Conservation (phyloP, 2,329 filamentous ascomycete genomes). For the Penicillium glabrum region DNA sequence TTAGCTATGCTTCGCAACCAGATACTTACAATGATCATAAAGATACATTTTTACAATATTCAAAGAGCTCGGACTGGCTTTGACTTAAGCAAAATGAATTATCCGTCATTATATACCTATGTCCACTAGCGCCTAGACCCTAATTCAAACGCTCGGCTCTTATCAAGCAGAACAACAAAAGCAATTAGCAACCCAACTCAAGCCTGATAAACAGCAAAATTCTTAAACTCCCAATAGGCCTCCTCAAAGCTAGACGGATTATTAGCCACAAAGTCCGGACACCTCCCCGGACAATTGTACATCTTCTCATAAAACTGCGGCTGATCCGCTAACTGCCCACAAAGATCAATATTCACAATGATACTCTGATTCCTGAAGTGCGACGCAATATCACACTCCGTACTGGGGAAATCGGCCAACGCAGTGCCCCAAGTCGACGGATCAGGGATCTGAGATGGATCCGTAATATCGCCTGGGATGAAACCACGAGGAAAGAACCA, state of each 20-base stretch:
- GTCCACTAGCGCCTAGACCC: no score
- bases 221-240: constrained; percentile 66
- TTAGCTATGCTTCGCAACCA: neutral
- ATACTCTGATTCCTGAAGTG: constrained; percentile 68
- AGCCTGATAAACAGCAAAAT: constrained; percentile 59
- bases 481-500: constrained; percentile 58
- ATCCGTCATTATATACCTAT: neutral
- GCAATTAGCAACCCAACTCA: neutral
- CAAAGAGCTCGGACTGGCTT: neutral
- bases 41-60: no score
- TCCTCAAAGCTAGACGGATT: constrained; percentile 57
- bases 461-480: constrained; percentile 55
- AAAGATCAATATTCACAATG: constrained; percentile 65
- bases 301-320: constrained; percentile 31
- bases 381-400: constrained; percentile 57
- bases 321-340: constrained; percentile 54
- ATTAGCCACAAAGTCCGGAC: constrained; percentile 58
- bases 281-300: constrained; percentile 52
- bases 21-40: no score
- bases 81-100: neutral
- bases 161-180: neutral
- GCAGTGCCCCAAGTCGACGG: constrained; percentile 63
- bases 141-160: no score
- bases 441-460: constrained; percentile 51
- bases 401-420: constrained; percentile 64